phyloP scores from a whole-genome alignment of 2,329 filamentous ascomycete species.

The Fusarium circinatum region DNA sequence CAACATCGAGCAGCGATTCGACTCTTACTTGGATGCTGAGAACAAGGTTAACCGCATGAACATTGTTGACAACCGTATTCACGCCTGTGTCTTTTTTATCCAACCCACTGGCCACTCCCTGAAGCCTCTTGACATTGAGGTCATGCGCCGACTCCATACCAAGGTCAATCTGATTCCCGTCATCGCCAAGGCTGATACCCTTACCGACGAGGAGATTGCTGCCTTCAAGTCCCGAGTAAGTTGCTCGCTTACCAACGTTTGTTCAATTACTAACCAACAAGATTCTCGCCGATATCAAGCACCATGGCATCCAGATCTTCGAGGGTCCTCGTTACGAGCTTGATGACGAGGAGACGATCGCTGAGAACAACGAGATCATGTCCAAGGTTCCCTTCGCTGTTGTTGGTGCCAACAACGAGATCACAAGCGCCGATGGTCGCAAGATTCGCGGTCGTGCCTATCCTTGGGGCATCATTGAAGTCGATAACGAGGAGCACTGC shows the following conservation, averaged over 20 bases:
- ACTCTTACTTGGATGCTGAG: constrained; percentile 98
- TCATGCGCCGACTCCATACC: constrained; percentile 99
- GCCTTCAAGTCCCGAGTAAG: constrained; percentile 96
- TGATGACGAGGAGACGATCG: constrained; percentile 99
- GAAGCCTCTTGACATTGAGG: constrained; percentile 98
- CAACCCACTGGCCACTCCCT: constrained; percentile 98
- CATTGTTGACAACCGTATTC: constrained; percentile 98
- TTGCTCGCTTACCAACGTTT: constrained; percentile 33
- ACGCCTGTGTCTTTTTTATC: constrained; percentile 99
- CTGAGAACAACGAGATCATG: constrained; percentile 99
- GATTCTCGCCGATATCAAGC: constrained; percentile 96
- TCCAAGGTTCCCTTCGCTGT: constrained; percentile 99
- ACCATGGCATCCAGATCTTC: constrained; percentile 98
- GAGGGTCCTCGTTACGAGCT: constrained; percentile 98
- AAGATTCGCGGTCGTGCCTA: constrained; percentile 96
- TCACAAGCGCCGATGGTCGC: constrained; percentile 89
- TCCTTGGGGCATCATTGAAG: constrained; percentile 98
- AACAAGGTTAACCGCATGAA: constrained; percentile 99
- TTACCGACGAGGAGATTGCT: constrained; percentile 95
- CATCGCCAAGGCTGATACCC: constrained; percentile 97
- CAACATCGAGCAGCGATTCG: constrained; percentile 99
- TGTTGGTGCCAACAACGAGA: constrained; percentile 95
- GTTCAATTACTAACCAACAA: constrained; percentile 51
- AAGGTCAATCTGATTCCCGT: constrained; percentile 99
- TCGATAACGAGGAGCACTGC: constrained; percentile 99